These are phyloP conservation scores for Phytophthora fragariaefolia DNA, from an alignment of 352 stramenopile species.

Conservation along the genomic window DNA sequence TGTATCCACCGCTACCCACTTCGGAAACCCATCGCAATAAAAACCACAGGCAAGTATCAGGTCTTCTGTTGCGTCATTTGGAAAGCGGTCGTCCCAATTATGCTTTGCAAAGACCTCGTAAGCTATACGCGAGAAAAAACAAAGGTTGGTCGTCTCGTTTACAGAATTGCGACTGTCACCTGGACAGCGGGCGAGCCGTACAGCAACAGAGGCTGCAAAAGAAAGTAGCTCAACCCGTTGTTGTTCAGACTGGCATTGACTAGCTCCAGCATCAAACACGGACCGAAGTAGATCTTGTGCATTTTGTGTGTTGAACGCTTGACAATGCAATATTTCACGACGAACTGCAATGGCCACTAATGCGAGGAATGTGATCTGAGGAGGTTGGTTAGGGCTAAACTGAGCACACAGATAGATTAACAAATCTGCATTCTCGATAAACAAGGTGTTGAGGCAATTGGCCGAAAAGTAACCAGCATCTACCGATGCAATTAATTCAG, in stretches of 20 bases:
- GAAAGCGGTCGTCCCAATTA: constrained; percentile 5
- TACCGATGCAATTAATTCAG: constrained; percentile 21
- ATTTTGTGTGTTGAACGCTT: constrained; percentile 13
- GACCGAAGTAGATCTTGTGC: constrained; percentile 10
- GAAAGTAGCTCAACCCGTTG: neutral
- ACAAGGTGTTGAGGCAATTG: constrained; percentile 25
- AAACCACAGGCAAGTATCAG: constrained; percentile 27
- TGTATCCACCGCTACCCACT: constrained; percentile 12
- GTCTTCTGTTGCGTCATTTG: constrained; percentile 6
- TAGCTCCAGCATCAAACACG: constrained; percentile 26
- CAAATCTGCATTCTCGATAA: constrained; percentile 24
- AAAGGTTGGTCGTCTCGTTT: neutral
- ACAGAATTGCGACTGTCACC: neutral
- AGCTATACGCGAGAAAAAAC: constrained; percentile 23
- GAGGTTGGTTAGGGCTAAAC: constrained; percentile 7
- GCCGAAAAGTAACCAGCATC: constrained; percentile 12
- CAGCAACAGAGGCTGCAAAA: constrained; percentile 16
- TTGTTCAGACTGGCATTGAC: constrained; percentile 14
- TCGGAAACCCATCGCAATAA: constrained; percentile 13
- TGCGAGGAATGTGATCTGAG: constrained; percentile 23
- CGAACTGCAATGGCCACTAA: constrained; percentile 22
- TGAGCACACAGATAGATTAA: constrained; percentile 28
- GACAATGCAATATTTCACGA: constrained; percentile 15
- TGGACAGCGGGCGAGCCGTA: constrained; percentile 15
- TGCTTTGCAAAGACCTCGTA: constrained; percentile 24